These are phyloP conservation scores for Orobanche coerulescens DNA, from an alignment of 257 asterid species.

Conservation along the genomic window DNA sequence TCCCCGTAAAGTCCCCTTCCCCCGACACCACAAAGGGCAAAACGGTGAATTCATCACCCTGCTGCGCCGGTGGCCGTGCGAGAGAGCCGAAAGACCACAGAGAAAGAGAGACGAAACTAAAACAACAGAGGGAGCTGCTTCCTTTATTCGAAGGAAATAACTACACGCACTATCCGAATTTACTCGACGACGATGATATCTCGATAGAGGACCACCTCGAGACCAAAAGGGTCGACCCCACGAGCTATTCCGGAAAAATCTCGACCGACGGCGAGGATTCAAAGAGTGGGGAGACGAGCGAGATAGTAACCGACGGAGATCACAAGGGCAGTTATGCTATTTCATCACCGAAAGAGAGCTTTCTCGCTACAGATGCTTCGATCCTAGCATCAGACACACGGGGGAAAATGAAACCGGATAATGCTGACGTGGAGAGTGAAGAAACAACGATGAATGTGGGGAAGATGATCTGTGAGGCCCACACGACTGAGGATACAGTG, in stretches of 20 bases:
- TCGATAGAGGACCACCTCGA: constrained; percentile 46
- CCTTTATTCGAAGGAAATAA: constrained; percentile 50
- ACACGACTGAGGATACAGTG: constrained; percentile 18
- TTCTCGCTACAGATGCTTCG: constrained; percentile 26
- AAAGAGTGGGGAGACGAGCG: constrained; percentile 47
- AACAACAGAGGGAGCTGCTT: constrained; percentile 47
- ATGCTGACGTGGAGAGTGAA: constrained; percentile 24
- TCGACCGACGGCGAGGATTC: constrained; percentile 63
- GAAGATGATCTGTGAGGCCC: constrained; percentile 25
- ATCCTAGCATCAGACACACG: constrained; percentile 28
- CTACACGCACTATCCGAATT: constrained; percentile 32
- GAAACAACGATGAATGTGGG: constrained; percentile 25
- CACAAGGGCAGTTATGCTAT: constrained; percentile 32
- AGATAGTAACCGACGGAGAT: constrained; percentile 48
- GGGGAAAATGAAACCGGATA: constrained; percentile 17
- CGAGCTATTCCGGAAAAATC: constrained; percentile 58
- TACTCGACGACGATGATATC: constrained; percentile 29
- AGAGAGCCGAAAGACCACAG: constrained; percentile 36
- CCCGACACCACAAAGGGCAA: constrained; percentile 49
- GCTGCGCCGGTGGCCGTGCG: constrained; percentile 32
- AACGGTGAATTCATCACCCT: constrained; percentile 42
- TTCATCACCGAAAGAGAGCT: constrained; percentile 39
- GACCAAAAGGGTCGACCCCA: constrained; percentile 77
- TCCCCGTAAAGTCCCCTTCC: constrained; percentile 91
- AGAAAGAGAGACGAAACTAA: constrained; percentile 35